Evolutionary conservation across 2,329 filamentous ascomycete species (phyloP), one percentile per base, ranked within the genome.

Genomic region (Juglanconis sp.): DNA sequence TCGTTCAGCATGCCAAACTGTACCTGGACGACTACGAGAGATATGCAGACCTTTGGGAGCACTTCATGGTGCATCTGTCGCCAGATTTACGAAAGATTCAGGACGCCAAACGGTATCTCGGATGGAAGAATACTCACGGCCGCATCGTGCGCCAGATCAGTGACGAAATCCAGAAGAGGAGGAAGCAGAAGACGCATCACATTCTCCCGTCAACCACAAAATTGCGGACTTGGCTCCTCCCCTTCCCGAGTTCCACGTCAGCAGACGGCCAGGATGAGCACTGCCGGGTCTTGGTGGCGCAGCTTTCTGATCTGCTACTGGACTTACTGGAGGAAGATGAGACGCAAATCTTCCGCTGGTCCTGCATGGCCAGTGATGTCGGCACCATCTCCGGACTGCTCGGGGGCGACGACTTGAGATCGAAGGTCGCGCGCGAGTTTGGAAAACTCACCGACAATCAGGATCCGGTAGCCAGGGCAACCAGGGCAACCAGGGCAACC

Each of bases 1-100:
- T 57, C n/a, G 10, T 34, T 7, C 58, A 60, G 15, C 58, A 60
- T 8, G 53, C 53, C 2, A 17, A 10, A 4, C 5, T 55, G 30
- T 60, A 57, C 9, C 53, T 60, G 5, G 48, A 57, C 11, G 11
- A 49, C 5, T 60, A 60, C 35, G 46, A 57, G 32, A 31, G 48
- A 2, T 13, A 38, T 15, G 32, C 30, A 0, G 5, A 7, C 2
- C 10, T 53, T 15, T 60, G 58, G 58, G 48, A 35, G 5, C 4
- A 7, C 1, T 48, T 60, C n/a, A 46, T 60, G 15, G 4, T 1
- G 17, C 2, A 3, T 17, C 58, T 60, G 3, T 11, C 34, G 2
- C 58, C 53, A 8, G 24, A 3, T 3, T 30, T 32, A 3, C 0
- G 13, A 4, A 42, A 9, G 5, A 17, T 57, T 10, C 6, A 6